phyloP scores from a whole-genome alignment of 306 rosid genomes.

The Cyamopsis tetragonoloba region DNA sequence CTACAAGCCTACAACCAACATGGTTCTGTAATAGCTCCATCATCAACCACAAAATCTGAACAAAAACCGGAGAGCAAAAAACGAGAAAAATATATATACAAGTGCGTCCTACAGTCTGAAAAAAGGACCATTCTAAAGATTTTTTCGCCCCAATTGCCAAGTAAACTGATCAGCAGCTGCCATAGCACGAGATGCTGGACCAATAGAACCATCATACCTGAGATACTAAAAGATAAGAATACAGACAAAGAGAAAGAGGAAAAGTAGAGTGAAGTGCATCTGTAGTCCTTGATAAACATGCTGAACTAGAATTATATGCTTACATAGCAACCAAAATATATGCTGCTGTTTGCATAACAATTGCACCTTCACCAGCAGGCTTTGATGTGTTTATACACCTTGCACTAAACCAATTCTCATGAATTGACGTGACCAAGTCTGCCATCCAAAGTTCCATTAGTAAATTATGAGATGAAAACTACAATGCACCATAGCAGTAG shows the following conservation, averaged over 20 bases:
- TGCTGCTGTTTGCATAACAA: slow-evolving; percentile 76
- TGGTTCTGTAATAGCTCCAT: slow-evolving; percentile 45
- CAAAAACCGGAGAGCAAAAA: background rate
- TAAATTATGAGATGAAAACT: slow-evolving; percentile 20
- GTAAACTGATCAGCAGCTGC: slow-evolving; percentile 76
- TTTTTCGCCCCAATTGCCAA: slow-evolving; percentile 64
- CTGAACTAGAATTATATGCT: slow-evolving; percentile 33
- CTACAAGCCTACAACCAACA: slow-evolving; percentile 61
- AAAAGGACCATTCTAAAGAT: slow-evolving; percentile 36
- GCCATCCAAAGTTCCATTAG: slow-evolving; percentile 39
- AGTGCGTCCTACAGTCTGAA: slow-evolving; percentile 12
- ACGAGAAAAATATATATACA: too few relatives aligned
- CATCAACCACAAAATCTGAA: slow-evolving; percentile 54
- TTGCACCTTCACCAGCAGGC: slow-evolving; percentile 89
- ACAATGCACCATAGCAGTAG: background rate
- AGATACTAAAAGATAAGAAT: slow-evolving; percentile 6
- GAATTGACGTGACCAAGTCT: slow-evolving; percentile 85
- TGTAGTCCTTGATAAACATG: background rate
- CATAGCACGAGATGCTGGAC: slow-evolving; percentile 96
- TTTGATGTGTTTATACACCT: slow-evolving; percentile 93
- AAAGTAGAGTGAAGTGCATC: background rate
- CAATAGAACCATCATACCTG: slow-evolving; percentile 93
- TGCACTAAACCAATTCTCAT: slow-evolving; percentile 86
- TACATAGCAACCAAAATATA: slow-evolving; percentile 80
- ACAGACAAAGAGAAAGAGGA: background rate